These are phyloP conservation scores for Picea abies DNA, from an alignment of 83 land plant genomes.

Conservation along the genomic window DNA sequence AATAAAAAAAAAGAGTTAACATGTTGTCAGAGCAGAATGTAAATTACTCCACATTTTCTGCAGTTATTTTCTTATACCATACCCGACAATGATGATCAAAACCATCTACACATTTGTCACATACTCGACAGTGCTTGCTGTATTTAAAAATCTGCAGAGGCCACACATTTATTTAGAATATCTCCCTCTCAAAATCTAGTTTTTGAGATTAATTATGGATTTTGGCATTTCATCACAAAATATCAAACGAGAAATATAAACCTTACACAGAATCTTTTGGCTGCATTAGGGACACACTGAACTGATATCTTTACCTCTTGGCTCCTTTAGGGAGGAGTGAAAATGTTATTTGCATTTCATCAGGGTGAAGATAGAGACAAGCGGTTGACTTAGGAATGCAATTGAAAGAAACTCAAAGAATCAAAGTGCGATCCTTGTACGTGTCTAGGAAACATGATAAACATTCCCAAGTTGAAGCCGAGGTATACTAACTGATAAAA, in stretches of 20 bases:
- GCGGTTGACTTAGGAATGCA: neutral
- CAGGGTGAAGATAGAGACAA: neutral
- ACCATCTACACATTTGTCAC: conserved; percentile 91
- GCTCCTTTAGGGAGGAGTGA: neutral
- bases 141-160: conserved; percentile 70
- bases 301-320: neutral
- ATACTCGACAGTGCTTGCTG: conserved; percentile 94
- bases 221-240: neutral
- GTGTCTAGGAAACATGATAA: neutral
- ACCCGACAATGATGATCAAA: conserved; percentile 98
- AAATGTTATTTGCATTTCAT: neutral
- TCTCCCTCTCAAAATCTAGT: neutral
- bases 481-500: neutral
- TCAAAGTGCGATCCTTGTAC: neutral
- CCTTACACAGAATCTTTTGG: neutral
- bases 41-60: neutral
- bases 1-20: neutral
- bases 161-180: neutral
- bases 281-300: neutral
- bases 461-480: neutral
- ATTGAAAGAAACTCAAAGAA: neutral
- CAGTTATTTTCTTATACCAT: conserved; percentile 1
- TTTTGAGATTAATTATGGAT: neutral
- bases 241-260: neutral
- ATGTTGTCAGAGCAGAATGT: neutral